A percentile compares a stretch with the other conserved stretches of the same genome.
These are phyloP conservation scores for Penicillium cataractarum DNA, from an alignment of 495 filamentous ascomycete species.

Conservation along the genomic window DNA sequence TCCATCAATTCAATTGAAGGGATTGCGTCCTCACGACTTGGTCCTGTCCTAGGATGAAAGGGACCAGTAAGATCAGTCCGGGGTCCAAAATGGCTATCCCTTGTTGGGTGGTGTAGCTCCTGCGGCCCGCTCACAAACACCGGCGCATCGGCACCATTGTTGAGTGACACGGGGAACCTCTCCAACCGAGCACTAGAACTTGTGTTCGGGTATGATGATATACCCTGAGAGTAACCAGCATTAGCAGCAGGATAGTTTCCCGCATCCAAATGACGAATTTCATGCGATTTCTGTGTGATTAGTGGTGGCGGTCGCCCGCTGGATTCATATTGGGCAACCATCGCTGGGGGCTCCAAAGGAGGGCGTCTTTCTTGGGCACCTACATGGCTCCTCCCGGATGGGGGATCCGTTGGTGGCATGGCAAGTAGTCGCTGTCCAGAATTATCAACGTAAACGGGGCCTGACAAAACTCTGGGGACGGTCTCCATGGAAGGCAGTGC, in stretches of 20 bases:
- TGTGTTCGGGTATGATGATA: slow-evolving; percentile 24
- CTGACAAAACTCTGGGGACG: slow-evolving; percentile 22
- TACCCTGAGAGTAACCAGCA: slow-evolving; percentile 19
- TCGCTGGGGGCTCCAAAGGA: slow-evolving; percentile 18
- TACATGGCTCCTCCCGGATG: slow-evolving; percentile 16
- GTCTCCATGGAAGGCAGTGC: slow-evolving; percentile 13
- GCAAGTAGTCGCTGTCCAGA: slow-evolving; percentile 15
- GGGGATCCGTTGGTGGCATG: slow-evolving; percentile 15
- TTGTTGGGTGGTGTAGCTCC: slow-evolving; percentile 23
- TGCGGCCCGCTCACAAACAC: slow-evolving; percentile 45
- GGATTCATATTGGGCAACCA: slow-evolving; percentile 10
- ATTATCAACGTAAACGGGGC: slow-evolving; percentile 20
- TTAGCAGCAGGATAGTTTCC: slow-evolving; percentile 23
- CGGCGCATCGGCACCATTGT: slow-evolving; percentile 32
- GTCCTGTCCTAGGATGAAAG: slow-evolving; percentile 22
- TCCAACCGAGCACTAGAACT: slow-evolving; percentile 21
- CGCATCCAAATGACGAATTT: slow-evolving; percentile 27
- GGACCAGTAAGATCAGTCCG: slow-evolving; percentile 20
- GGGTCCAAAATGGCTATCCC: slow-evolving; percentile 23
- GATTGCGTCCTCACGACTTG: slow-evolving; percentile 37
- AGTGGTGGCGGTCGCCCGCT: slow-evolving; percentile 26
- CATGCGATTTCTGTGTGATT: slow-evolving; percentile 34
- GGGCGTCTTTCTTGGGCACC: slow-evolving; percentile 18
- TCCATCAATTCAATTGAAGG: slow-evolving; percentile 54
- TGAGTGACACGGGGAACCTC: slow-evolving; percentile 21